Percentiles rank a stretch among this genome's conserved stretches.
Evolutionary conservation across 2,329 filamentous ascomycete genomes (phyloP).

Genomic region (Fusarium dlaminii): DNA sequence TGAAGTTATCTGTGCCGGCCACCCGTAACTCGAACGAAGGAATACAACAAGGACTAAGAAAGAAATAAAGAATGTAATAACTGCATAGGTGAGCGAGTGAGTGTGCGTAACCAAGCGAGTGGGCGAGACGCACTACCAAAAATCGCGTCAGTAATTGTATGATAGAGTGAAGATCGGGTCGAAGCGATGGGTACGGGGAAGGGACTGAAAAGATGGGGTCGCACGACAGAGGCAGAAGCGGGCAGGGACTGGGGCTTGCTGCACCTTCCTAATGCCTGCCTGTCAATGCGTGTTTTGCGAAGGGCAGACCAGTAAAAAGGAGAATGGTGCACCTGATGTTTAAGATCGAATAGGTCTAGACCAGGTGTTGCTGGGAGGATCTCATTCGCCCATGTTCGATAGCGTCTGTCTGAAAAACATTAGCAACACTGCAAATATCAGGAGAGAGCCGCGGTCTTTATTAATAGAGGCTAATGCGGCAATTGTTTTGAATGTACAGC

Average conservation of each 20-base stretch:
- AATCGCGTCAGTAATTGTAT: slow-evolving; percentile 35
- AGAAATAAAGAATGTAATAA: slow-evolving; percentile 29
- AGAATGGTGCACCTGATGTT: slow-evolving; percentile 23
- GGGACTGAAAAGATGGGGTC: slow-evolving; percentile 31
- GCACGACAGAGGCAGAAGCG: slow-evolving; percentile 28
- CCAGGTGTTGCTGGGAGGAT: not conserved
- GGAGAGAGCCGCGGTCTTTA: not conserved
- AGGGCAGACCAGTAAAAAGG: slow-evolving; percentile 26
- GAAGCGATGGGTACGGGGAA: slow-evolving; percentile 27
- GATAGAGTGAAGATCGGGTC: slow-evolving; percentile 31
- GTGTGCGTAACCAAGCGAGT: slow-evolving; percentile 37
- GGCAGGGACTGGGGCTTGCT: slow-evolving; percentile 30
- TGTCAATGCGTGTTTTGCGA: slow-evolving; percentile 30
- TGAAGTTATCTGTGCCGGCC: not conserved
- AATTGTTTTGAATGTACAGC: not conserved
- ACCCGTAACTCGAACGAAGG: not conserved
- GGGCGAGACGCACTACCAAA: slow-evolving; percentile 39
- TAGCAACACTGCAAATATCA: slow-evolving; percentile 15
- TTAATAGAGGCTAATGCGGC: slow-evolving; percentile 13
- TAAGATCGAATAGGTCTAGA: slow-evolving; percentile 31
- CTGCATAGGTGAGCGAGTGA: slow-evolving; percentile 25
- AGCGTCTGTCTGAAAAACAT: slow-evolving; percentile 3
- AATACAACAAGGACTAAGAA: slow-evolving; percentile 18
- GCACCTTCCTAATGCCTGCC: slow-evolving; percentile 35
- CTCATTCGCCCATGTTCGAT: slow-evolving; percentile 22